Base-by-base conservation (phyloP, 805 yeast species). In the Yamadazyma endophytica region DNA sequence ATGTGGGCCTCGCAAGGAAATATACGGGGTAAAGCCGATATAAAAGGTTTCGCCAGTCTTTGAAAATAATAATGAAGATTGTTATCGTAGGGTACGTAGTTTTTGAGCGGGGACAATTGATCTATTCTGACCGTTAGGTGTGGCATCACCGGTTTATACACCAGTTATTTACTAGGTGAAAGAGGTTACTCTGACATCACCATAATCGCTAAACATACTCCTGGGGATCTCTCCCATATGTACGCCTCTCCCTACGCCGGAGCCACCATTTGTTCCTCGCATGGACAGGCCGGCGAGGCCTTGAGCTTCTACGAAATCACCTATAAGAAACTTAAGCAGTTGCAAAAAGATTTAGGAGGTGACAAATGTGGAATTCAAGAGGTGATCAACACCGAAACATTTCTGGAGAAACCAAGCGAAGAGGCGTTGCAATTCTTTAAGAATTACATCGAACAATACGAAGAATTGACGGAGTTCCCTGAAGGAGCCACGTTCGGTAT, bases 401-500 rank as follows among this genome's bases (percentile, higher is more conserved):
- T 34, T 21, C 31, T 21, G 9, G 32, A 32, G 6, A 18, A 15
- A 5, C 34, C 35, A 3, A 28, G 21, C n/a, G 26, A 27, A 5
- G 29, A 13, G 6, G 22, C 28, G n/a, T 8, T 40, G 4, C 30
- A 32, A 7, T 17, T 24, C 6, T 16, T 36, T 15, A 26, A 23
- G n/a, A 9, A 22, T 2, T 31, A 24, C 22, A 33, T 32, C 6
- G 24, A 26, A 6, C 30, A 37, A 21, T 37, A 9, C 11, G 21
- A 22, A 15, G 21, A 14, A 13, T 11, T 29, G 9, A 44, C 39
- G 0, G 60, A 65, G 20, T 49, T 78, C 17, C 80, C 80, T 4
- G 47, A 44, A 7, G 81, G 79, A 2, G 74, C 62, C 2, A 60
- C 42, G 6, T 77, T 54, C 44, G 90, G 87, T n/a, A 63, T 77